A percentile compares a stretch with the other conserved stretches of the same genome.
Evolutionary conservation across 768 basidiomycete species (phyloP).

Genomic region (Kwoniella sp.): DNA sequence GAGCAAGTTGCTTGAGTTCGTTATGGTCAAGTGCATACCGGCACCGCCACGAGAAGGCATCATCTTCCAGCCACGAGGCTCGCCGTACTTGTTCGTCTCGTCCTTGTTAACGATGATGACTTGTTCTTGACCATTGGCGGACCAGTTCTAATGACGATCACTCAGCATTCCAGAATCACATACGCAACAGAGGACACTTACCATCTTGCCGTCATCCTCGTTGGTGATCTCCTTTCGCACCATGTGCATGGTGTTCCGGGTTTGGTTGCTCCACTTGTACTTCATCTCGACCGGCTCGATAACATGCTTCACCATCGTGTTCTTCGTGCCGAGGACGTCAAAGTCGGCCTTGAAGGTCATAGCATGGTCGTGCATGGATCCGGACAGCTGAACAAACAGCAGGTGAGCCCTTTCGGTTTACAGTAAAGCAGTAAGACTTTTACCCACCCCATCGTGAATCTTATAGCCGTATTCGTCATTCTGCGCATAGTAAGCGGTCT

Average conservation of each 20-base stretch:
- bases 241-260: constrained; percentile 44
- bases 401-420: neutral
- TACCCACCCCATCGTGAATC: constrained; percentile 54
- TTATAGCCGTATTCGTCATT: constrained; percentile 63
- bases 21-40: constrained; percentile 44
- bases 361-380: constrained; percentile 68
- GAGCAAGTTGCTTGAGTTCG: constrained; percentile 47
- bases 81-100: constrained; percentile 51
- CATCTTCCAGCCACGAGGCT: constrained; percentile 51
- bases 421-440: neutral
- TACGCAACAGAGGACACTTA: constrained; percentile 1
- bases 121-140: constrained; percentile 32
- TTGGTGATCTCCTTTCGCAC: constrained; percentile 31
- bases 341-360: constrained; percentile 68
- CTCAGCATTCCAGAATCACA: neutral
- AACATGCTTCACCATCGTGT: constrained; percentile 60
- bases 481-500: constrained; percentile 63
- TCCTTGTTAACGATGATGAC: constrained; percentile 53
- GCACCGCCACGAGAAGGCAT: constrained; percentile 44
- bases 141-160: constrained; percentile 34
- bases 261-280: constrained; percentile 26
- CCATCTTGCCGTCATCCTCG: constrained; percentile 59
- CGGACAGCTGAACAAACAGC: constrained; percentile 60
- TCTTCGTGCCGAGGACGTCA: constrained; percentile 64
- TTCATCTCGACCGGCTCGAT: constrained; percentile 19